Base-by-base conservation (phyloP, 2,329 filamentous ascomycete genomes). In the Fusarium stilboides region DNA sequence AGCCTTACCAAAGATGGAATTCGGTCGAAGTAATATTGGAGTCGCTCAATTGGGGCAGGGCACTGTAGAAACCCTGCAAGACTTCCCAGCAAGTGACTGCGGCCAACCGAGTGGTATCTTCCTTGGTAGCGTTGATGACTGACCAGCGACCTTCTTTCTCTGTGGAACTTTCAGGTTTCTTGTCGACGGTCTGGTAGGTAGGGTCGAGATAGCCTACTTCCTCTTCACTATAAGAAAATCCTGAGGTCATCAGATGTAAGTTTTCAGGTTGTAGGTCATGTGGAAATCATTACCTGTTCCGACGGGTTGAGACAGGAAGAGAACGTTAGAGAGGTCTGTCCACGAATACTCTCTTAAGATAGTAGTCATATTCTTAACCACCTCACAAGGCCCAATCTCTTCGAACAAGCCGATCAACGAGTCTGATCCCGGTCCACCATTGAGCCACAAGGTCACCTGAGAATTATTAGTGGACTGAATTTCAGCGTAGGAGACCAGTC, bases 361-460 rank as follows among this genome's bases (percentile, higher is more conserved):
- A 1, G 53, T 62, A 31, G 47, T 66, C 42, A 62, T 53, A n/a
- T 66, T 62, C 37, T 62, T 44, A 8, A 57, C 54, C 26, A 66
- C 53, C 14, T 62, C 53, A 7, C 62, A 66, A 8, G 62, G 62
- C 3, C 62, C 57, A 13, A 66, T 59, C 17, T 64, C 61, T 19
- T 66, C 47, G 15, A 68, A 68, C 7, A 70, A 15, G 2, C 68
- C 68, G 31, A 70, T 65, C 43, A 70, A 43, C 3, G 68, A 71
- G 24, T 69, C 65, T 28, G 80, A 81, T 8, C 88, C 88, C 4
- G 87, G 88, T 2, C 88, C 88, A 24, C 88, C 87, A 74, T 88
- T 88, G 52, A 89, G 78, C 84, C 84, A 88, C 70, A 88, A 82
- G 3, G 83, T 85, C 52, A 88, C 73, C 55, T 62, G 68, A 13